phyloP scores from a whole-genome alignment of 371 early-diverging fungal species.

The Conidiobolus incongruus region DNA sequence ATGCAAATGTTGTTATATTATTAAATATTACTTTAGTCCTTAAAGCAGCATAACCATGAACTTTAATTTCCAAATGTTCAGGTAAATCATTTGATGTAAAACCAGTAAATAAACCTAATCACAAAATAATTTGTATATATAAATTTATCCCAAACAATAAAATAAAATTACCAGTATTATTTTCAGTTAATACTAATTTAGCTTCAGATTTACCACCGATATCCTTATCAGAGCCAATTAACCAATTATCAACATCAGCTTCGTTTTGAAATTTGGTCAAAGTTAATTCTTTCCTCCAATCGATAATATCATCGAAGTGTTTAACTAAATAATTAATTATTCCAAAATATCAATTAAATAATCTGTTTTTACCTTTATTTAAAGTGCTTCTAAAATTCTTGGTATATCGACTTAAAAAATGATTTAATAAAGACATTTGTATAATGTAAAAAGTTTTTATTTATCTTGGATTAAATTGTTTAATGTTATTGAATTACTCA shows the following conservation, averaged over 20 bases:
- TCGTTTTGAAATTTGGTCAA: constrained; percentile 30
- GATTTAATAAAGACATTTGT: neutral
- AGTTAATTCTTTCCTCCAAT: constrained; percentile 42
- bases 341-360: neutral
- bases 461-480: no score
- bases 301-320: constrained; percentile 17
- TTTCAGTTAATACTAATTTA: neutral
- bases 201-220: constrained; percentile 40
- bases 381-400: constrained; percentile 9
- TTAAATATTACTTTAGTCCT: constrained; percentile 29
- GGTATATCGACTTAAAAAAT: constrained; percentile 10
- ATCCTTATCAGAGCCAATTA: constrained; percentile 71
- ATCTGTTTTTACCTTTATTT: constrained; percentile 8
- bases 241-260: constrained; percentile 35
- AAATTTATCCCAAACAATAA: neutral
- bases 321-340: constrained; percentile 8
- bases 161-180: neutral
- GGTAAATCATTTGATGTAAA: constrained; percentile 56
- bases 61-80: constrained; percentile 34
- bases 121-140: neutral
- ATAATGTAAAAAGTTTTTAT: no score
- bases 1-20: neutral
- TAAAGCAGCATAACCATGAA: constrained; percentile 79
- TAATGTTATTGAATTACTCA: no score
- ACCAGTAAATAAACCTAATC: constrained; percentile 49